Base-by-base conservation (phyloP, 2,329 filamentous ascomycete species). In the Cercospora sojina region DNA sequence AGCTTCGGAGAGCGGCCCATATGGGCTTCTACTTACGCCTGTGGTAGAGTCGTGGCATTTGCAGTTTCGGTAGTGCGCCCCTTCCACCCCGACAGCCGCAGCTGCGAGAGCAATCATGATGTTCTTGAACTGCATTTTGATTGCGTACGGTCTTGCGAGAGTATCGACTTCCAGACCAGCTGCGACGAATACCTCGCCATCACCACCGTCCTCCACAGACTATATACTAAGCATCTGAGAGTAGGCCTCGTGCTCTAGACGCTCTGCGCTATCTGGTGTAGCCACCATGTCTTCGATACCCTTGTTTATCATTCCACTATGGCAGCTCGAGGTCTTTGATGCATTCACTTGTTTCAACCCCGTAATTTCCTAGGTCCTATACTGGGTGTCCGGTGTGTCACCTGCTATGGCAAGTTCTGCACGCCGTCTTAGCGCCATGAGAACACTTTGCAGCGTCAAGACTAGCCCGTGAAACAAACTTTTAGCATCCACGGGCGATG, bases 51-150 rank as follows among this genome's bases (percentile, higher is more conserved):
- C 41, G 13, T 49, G 25, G 27, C 41, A 61, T 29, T 61, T 61
- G 27, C 41, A 61, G 25, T 29, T 49, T 5, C 31, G 20, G 27
- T 61, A 61, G 13, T 6, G 6, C 1, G 41, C 58, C 2, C 13
- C 58, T 31, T 61, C 58, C 12, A 49, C 41, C 13, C 38, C 16
- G 5, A 47, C 41, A 61, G 58, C 58, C 3, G 51, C 41, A 18
- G 58, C 41, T 49, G 41, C 41, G 23, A 61, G 41, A 12, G 58
- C 32, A 13, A 61, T 31, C 4, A 61, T 18, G n/a, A 61, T 49
- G 41, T 49, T 49, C 58, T 31, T 61, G 27, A 61, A 61, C 13
- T 29, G 58, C 58, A 60, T 60, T 41, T 23, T 13, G 20, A 43
- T 12, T 13, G 25, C 12, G 29, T 16, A 6, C 9, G 13, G 5